A percentile compares a stretch with the other conserved stretches of the same genome.
Conservation (phyloP, 2,329 filamentous ascomycete species). For the Ilyonectria mors-panacis region DNA sequence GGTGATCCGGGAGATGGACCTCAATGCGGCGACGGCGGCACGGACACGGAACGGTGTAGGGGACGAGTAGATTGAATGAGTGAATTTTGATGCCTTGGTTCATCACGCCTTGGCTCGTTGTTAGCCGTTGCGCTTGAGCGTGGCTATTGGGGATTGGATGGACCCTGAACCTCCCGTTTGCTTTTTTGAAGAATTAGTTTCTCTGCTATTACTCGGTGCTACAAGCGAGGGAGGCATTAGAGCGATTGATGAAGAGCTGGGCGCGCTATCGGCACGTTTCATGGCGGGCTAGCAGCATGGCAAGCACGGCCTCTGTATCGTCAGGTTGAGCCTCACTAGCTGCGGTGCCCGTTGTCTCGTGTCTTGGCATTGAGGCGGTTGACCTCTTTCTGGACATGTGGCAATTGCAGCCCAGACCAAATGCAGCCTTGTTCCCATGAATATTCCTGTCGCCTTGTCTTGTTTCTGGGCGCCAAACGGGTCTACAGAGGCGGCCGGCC, state of each 20-base stretch:
- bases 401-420: not conserved
- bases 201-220: not conserved
- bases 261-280: conserved; percentile 32
- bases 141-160: not conserved
- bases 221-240: not conserved
- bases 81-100: not conserved
- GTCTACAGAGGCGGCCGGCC: not conserved
- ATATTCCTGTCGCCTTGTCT: not conserved
- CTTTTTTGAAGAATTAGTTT: not conserved
- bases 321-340: conserved; percentile 20
- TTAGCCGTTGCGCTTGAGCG: not conserved
- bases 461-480: not conserved
- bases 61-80: too few relatives aligned
- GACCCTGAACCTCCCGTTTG: not conserved
- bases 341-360: not conserved
- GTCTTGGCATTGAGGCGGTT: conserved; percentile 5
- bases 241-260: not conserved
- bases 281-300: conserved; percentile 17
- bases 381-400: not conserved
- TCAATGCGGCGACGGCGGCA: not conserved
- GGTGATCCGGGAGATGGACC: not conserved
- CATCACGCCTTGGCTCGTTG: not conserved
- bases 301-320: conserved; percentile 9
- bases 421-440: not conserved
- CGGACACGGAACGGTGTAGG: too few relatives aligned